Evolutionary conservation across 1,284 basidiomycete genomes (phyloP).

Genomic region (Stereum hirsutum): DNA sequence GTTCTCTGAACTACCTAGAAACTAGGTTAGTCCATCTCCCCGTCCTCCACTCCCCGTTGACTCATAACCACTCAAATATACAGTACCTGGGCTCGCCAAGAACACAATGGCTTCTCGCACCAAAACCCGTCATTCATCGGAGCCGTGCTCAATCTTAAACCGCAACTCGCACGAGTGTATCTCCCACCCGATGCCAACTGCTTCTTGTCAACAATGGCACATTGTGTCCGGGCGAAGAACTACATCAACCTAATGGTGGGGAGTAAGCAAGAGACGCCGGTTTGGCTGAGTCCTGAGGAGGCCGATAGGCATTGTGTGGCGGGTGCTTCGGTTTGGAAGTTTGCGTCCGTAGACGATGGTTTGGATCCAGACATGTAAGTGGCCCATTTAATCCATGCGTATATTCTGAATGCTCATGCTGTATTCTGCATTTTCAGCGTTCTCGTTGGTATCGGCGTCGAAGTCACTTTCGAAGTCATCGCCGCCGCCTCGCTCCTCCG

Average conservation of each 20-base stretch:
- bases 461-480: conserved; percentile 70
- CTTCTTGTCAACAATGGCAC: conserved; percentile 71
- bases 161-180: conserved; percentile 72
- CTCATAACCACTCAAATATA: no score
- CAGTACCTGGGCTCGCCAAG: conserved; percentile 79
- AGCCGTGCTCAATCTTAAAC: conserved; percentile 71
- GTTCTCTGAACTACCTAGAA: conserved; percentile 80
- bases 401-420: background rate
- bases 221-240: conserved; percentile 77
- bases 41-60: no score
- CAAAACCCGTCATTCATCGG: conserved; percentile 86
- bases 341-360: conserved; percentile 61
- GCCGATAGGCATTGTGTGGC: conserved; percentile 68
- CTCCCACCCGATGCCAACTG: conserved; percentile 88
- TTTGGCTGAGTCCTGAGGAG: conserved; percentile 60
- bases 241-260: conserved; percentile 84
- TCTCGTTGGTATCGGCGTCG: conserved; percentile 68
- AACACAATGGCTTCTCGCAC: conserved; percentile 75
- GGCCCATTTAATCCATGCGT: conserved; percentile 2
- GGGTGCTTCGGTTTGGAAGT: conserved; percentile 70
- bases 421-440: conserved; percentile 29
- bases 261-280: conserved; percentile 71
- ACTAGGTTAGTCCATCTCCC: no score
- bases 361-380: conserved; percentile 57
- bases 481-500: conserved; percentile 70